These are phyloP conservation scores for Acanthamoeba divionensis DNA, from an alignment of 208 protist species.

Conservation along the genomic window DNA sequence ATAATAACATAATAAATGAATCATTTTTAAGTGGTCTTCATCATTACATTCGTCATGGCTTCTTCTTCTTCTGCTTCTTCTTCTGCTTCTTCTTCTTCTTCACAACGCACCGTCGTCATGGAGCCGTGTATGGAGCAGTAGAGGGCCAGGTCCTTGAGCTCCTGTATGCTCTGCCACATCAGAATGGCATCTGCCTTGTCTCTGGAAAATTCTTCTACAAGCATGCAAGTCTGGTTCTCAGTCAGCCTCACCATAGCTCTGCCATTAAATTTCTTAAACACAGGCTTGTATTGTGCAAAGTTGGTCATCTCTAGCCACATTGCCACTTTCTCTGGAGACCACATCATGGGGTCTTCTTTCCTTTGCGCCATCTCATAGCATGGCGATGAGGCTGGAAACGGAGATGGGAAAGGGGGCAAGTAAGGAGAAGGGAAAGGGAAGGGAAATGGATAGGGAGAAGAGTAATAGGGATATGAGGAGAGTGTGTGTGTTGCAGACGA, in stretches of 20 bases:
- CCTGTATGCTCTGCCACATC: neutral
- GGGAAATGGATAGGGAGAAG: constrained; percentile 20
- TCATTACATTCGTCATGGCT: too few species aligned
- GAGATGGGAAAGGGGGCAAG: neutral
- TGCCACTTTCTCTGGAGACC: neutral
- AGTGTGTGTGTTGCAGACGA: too few species aligned
- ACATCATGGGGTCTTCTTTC: neutral
- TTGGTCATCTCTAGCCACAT: neutral
- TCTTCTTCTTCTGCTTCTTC: too few species aligned
- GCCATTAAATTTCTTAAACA: neutral
- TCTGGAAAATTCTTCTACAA: neutral
- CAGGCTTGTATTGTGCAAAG: neutral
- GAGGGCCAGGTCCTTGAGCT: neutral
- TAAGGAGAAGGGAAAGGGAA: constrained; percentile 9
- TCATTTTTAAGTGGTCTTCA: too few species aligned
- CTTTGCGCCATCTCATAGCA: neutral
- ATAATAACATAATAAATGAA: too few species aligned
- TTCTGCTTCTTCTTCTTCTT: too few species aligned
- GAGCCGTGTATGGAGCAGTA: neutral
- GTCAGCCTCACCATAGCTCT: neutral
- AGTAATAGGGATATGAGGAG: neutral
- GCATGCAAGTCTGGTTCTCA: neutral
- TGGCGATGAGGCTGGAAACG: neutral
- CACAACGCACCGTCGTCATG: too few species aligned
- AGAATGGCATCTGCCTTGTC: neutral